These are phyloP conservation scores for Beauveria rudraprayagi DNA, from an alignment of 2,329 filamentous ascomycete species.

Conservation along the genomic window DNA sequence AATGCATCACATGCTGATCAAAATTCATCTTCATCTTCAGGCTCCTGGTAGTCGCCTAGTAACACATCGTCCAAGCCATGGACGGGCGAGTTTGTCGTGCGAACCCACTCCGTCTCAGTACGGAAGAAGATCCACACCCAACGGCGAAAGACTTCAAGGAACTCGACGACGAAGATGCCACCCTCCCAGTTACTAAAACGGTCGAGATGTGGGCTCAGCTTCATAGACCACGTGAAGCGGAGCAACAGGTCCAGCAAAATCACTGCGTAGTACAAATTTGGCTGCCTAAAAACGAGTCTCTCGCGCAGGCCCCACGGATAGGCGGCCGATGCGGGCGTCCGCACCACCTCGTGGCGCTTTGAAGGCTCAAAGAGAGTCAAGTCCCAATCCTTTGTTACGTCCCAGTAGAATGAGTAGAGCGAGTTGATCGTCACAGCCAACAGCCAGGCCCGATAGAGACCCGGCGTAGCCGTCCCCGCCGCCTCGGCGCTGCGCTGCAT, in stretches of 20 bases:
- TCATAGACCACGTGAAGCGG: conserved; percentile 85
- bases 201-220: conserved; percentile 73
- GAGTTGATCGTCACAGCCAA: conserved; percentile 73
- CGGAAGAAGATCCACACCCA: conserved; percentile 98
- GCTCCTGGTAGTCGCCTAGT: conserved; percentile 62
- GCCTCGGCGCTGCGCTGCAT: conserved; percentile 55
- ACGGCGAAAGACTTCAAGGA: conserved; percentile 75
- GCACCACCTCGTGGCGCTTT: conserved; percentile 12
- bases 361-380: conserved; percentile 66
- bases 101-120: conserved; percentile 86
- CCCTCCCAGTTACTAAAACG: conserved; percentile 81
- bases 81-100: conserved; percentile 42
- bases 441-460: conserved; percentile 56
- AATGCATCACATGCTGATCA: background rate
- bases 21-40: conserved; percentile 38
- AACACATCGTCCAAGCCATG: conserved; percentile 62
- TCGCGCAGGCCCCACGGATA: conserved; percentile 72
- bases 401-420: conserved; percentile 97
- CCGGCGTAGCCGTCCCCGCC: conserved; percentile 25
- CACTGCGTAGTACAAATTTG: conserved; percentile 72
- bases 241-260: conserved; percentile 72
- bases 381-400: conserved; percentile 95
- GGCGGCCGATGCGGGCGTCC: conserved; percentile 51
- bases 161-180: conserved; percentile 80
- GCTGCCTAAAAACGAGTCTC: conserved; percentile 62